phyloP scores from a whole-genome alignment of 2,329 filamentous ascomycete species.

The Talaromyces sp. region DNA sequence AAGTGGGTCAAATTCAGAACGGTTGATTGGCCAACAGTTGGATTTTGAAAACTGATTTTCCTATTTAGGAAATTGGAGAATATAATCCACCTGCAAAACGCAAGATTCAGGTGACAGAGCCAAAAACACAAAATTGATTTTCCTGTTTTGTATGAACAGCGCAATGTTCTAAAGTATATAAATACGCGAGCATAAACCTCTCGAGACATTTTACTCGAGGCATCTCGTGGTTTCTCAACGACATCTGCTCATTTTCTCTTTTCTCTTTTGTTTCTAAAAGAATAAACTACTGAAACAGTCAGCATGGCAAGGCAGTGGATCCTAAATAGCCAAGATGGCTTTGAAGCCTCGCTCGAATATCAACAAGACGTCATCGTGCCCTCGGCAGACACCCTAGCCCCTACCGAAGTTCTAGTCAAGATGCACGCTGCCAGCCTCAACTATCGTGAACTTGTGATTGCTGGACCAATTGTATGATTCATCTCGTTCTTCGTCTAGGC shows the following conservation, averaged over 20 bases:
- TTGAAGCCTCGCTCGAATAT: slow-evolving; percentile 32
- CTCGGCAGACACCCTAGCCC: neutral
- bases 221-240: neutral
- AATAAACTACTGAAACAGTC: neutral
- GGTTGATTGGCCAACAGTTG: neutral
- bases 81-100: too few relatives aligned
- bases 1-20: neutral
- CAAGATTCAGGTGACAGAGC: too few relatives aligned
- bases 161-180: neutral
- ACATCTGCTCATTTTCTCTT: neutral
- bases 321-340: slow-evolving; percentile 31
- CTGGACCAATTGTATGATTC: neutral
- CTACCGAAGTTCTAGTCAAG: slow-evolving; percentile 8
- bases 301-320: slow-evolving; percentile 31
- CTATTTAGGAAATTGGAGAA: too few relatives aligned
- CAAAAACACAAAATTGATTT: slow-evolving; percentile 3
- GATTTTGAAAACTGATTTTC: neutral
- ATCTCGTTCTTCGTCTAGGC: neutral
- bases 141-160: neutral
- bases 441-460: slow-evolving; percentile 12
- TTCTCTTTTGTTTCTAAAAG: neutral
- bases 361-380: slow-evolving; percentile 19
- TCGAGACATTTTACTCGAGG: neutral
- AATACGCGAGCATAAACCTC: neutral
- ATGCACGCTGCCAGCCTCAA: slow-evolving; percentile 9